These are phyloP conservation scores for Penicillium longicatenatum DNA, from an alignment of 495 filamentous ascomycete genomes.

Conservation along the genomic window DNA sequence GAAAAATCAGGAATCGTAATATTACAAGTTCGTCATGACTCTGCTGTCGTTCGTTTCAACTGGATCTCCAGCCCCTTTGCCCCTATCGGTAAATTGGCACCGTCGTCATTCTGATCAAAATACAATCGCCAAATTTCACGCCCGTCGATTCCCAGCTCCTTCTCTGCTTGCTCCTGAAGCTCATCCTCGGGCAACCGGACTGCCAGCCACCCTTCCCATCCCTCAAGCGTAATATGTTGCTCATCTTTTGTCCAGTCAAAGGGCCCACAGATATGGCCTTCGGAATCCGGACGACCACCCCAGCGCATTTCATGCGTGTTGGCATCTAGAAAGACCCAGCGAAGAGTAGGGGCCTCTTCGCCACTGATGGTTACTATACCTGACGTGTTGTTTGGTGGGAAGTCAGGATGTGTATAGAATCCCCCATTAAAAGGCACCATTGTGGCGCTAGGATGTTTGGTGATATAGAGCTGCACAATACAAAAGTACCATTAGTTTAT, in stretches of 20 bases:
- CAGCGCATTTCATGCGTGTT: constrained; percentile 29
- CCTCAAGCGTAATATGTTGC: constrained; percentile 27
- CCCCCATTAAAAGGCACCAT: constrained; percentile 32
- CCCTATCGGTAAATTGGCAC: constrained; percentile 27
- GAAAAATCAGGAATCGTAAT: neutral
- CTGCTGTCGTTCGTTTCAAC: constrained; percentile 25
- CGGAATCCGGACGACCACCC: constrained; percentile 28
- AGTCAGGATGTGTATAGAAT: constrained; percentile 29
- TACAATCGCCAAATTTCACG: constrained; percentile 30
- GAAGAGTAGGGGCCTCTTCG: constrained; percentile 26
- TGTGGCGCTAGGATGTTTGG: constrained; percentile 21
- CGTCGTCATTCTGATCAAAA: constrained; percentile 32
- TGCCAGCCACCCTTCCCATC: constrained; percentile 29
- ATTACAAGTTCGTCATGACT: constrained; percentile 12
- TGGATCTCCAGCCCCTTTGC: constrained; percentile 26
- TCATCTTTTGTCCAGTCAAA: constrained; percentile 34
- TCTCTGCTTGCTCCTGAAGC: constrained; percentile 11
- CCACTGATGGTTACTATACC: constrained; percentile 31
- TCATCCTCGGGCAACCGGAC: constrained; percentile 26
- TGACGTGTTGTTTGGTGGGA: constrained; percentile 23
- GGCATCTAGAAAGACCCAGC: constrained; percentile 32
- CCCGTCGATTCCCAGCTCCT: constrained; percentile 20
- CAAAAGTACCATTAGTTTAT: neutral
- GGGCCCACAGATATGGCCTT: constrained; percentile 31
- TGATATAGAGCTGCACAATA: constrained; percentile 28